Percentiles rank a stretch among this genome's conserved stretches.
phyloP scores from a whole-genome alignment of 2,329 filamentous ascomycete genomes.

The Thielaviopsis ethacetica region DNA sequence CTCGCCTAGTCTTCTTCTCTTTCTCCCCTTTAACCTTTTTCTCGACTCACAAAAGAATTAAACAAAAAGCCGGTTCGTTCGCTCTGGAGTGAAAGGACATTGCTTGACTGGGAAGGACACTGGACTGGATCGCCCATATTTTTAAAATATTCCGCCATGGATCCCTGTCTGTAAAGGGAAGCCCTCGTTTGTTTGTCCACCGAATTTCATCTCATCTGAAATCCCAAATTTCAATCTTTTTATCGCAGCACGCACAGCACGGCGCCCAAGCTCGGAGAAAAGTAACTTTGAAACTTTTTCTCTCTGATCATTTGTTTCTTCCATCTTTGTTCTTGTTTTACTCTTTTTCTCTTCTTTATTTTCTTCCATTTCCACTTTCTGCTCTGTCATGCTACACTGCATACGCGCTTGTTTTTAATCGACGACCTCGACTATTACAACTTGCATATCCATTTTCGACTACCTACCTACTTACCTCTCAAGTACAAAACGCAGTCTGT shows the following conservation, averaged over 20 bases:
- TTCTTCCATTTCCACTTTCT: not conserved
- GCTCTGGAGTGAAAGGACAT: not conserved
- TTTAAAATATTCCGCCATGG: not conserved
- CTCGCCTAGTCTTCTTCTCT: not conserved
- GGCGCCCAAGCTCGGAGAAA: constrained; percentile 2
- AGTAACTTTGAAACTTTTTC: not conserved
- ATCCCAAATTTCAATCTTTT: constrained; percentile 7
- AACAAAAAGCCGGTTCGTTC: not conserved
- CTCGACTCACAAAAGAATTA: not conserved
- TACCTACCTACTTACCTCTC: not conserved
- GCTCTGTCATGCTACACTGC: constrained; percentile 5
- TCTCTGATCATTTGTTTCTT: not conserved
- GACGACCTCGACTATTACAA: not conserved
- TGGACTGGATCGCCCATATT: not conserved
- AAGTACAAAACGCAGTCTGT: not conserved
- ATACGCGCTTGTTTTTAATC: constrained; percentile 1
- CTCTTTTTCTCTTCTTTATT: not conserved
- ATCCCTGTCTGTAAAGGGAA: constrained; percentile 7
- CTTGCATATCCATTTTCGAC: not conserved
- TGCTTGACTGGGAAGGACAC: not conserved
- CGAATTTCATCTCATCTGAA: constrained; percentile 12
- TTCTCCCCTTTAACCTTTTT: not conserved
- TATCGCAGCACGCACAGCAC: not conserved
- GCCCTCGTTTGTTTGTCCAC: constrained; percentile 6
- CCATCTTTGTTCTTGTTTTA: not conserved